Conservation (phyloP, 495 filamentous ascomycete genomes). For the Podospora pseudoanserina region DNA sequence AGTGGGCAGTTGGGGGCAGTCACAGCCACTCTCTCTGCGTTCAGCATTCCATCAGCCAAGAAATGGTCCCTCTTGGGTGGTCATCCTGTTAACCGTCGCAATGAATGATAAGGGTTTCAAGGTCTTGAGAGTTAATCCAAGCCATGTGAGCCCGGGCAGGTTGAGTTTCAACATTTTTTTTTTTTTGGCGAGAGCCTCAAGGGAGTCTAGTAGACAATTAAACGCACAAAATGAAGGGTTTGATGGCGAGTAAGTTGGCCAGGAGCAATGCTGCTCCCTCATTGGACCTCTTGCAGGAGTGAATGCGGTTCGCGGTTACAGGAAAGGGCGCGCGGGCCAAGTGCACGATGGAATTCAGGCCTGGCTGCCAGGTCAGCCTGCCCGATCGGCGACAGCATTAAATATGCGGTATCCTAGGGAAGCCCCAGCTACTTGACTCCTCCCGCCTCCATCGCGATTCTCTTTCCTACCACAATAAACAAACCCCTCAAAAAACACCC, state of each 20-base stretch:
- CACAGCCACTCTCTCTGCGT: neutral
- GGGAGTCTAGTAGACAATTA: too few relatives aligned
- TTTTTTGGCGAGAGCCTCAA: neutral
- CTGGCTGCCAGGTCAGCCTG: neutral
- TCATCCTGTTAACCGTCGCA: neutral
- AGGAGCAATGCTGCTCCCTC: neutral
- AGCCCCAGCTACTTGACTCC: conserved; percentile 3
- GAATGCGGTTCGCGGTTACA: neutral
- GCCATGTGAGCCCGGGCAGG: neutral
- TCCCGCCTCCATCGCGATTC: conserved; percentile 25
- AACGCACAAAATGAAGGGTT: neutral
- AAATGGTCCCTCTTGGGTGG: neutral
- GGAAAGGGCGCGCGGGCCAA: neutral
- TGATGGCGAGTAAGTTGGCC: neutral
- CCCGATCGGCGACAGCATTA: neutral
- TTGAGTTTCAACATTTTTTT: neutral
- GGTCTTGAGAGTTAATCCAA: neutral
- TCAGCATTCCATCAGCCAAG: conserved; percentile 9
- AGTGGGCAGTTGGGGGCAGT: neutral
- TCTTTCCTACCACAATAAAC: conserved; percentile 16
- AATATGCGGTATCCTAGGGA: neutral
- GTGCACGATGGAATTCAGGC: neutral
- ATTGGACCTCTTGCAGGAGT: neutral
- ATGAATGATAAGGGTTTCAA: neutral
- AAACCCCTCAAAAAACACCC: conserved; percentile 14